These are phyloP conservation scores for Westerdykella ornata DNA, from an alignment of 2,329 filamentous ascomycete species.

Conservation along the genomic window DNA sequence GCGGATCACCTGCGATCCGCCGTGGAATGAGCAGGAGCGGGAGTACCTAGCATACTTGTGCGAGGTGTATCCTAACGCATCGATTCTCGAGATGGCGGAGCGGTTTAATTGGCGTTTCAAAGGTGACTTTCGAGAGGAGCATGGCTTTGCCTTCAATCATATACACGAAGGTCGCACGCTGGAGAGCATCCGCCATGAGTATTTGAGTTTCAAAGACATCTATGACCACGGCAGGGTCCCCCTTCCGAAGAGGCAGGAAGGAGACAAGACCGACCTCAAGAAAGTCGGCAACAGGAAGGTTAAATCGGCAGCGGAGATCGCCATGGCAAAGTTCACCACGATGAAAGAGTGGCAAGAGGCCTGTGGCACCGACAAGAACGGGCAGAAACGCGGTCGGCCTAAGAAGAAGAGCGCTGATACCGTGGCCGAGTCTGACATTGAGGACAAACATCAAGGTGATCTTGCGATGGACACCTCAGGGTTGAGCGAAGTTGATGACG, in stretches of 20 bases:
- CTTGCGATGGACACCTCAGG: too few species aligned
- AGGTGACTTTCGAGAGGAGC: conserved; percentile 6
- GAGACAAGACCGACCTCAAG: neutral
- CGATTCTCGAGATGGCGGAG: conserved; percentile 22
- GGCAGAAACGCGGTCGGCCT: too few species aligned
- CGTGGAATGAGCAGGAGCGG: conserved; percentile 17
- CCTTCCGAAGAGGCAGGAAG: neutral
- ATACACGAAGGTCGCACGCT: conserved; percentile 18
- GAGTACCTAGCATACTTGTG: conserved; percentile 12
- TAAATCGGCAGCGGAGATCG: neutral
- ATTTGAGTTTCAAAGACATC: conserved; percentile 14
- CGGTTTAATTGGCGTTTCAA: conserved; percentile 20
- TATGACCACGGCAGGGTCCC: conserved; percentile 17
- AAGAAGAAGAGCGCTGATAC: too few species aligned
- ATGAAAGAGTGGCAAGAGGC: too few species aligned
- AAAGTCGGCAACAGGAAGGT: neutral
- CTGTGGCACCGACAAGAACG: too few species aligned
- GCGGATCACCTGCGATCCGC: conserved; percentile 12
- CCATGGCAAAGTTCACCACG: neutral
- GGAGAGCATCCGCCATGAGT: conserved; percentile 24
- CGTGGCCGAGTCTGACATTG: too few species aligned
- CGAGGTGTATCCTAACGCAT: conserved; percentile 11
- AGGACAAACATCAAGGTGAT: too few species aligned
- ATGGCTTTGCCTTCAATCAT: conserved; percentile 6
- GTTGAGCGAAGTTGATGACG: too few species aligned